Evolutionary conservation across 148 eudicot genomes (phyloP).

Genomic region (Fagopyrum tataricum): DNA sequence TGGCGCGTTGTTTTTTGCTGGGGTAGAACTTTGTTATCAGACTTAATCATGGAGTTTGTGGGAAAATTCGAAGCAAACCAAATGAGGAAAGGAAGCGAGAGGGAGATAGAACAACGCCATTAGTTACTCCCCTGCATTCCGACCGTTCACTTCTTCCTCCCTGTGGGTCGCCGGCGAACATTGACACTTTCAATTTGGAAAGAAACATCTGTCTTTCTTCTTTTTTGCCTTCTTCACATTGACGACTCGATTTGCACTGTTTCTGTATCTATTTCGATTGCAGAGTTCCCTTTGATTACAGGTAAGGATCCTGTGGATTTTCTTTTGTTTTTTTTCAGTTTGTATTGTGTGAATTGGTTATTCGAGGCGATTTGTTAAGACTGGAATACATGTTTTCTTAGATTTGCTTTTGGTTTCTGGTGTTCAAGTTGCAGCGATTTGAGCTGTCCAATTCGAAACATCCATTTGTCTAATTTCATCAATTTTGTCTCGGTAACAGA

Average conservation of each 20-base stretch:
- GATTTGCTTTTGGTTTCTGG: neutral
- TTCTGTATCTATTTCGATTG: neutral
- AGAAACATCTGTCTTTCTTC: neutral
- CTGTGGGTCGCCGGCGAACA: neutral
- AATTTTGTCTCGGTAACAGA: neutral
- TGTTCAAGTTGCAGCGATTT: neutral
- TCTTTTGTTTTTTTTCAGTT: neutral
- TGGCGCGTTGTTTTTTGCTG: neutral
- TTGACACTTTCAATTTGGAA: neutral
- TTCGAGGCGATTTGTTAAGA: neutral
- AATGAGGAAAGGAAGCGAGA: neutral
- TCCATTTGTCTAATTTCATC: neutral
- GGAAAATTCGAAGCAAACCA: neutral
- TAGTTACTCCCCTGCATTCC: constrained; percentile 3
- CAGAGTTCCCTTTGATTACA: neutral
- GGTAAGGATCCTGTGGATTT: constrained; percentile 4
- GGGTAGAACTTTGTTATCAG: neutral
- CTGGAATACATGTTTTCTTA: neutral
- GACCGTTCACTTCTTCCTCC: neutral
- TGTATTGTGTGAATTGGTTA: neutral
- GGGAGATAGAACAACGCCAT: neutral
- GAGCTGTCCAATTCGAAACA: neutral
- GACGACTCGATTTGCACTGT: neutral
- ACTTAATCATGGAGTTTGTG: neutral
- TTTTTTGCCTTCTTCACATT: neutral